Evolutionary conservation across 1,284 basidiomycete species (phyloP), one percentile per base, ranked within the genome.

Genomic region (Sparassis latifolia): DNA sequence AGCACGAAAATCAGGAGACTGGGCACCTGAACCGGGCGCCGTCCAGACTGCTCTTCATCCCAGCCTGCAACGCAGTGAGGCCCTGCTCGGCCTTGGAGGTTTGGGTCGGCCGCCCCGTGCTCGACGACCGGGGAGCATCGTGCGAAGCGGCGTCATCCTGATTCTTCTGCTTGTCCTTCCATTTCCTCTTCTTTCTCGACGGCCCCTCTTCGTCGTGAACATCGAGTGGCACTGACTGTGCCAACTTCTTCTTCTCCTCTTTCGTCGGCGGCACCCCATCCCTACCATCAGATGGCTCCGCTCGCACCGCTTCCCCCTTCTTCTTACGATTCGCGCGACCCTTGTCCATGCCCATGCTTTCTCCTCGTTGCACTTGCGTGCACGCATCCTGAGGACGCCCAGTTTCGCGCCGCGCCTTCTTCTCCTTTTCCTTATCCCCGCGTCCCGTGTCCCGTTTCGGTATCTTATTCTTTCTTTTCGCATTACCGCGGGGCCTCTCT

Each of bases 11-110:
- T 20, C 7, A 38, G 20, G 20, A 20, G 7, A 9, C n/a, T n/a
- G 57, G 74, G 60, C 48, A 89, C 89, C 92, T 79, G 67, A 95
- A 95, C 31, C 86, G 80, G 10, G 92, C 91, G 1, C 92, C 92
- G 53, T 89, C 85, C 41, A 95, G 68, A 57, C 79, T 89, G 44
- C 84, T 73, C 66, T 81, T 89, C 80, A 94, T 87, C 30, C 68
- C 73, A 48, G 76, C 77, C 64, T 95, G 92, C 60, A 94, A 70
- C 9, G 77, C 66, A 3, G 92, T 94, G 45, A 93, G 69, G 10
- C 72, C 69, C 28, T 58, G 39, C 30, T 44, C 31, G n/a, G 37
- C 41, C 20, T 58, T 46, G 46, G 20, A 20, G 4, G 4, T 30
- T 31, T 37, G 20, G 33, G 33, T 3, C 12, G 42, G 20, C 10